Conservation (phyloP, 176 grass and related monocot genomes). For the Echinochloa phyllopogon region DNA sequence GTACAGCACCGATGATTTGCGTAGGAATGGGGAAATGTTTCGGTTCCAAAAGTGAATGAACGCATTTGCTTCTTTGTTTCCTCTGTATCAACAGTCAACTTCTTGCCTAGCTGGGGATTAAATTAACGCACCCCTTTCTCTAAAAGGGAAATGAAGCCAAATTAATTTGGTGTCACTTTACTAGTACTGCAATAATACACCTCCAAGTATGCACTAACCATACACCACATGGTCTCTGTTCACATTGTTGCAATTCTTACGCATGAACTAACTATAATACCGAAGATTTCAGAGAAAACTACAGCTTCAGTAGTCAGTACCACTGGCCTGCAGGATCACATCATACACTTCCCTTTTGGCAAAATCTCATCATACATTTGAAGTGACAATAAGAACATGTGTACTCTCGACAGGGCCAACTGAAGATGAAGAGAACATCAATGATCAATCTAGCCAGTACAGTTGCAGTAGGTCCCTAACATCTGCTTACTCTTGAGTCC, state of each 20-base stretch:
- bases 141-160: neutral
- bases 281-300: neutral
- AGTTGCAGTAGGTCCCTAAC: neutral
- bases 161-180: too few species aligned
- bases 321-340: neutral
- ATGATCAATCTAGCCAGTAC: neutral
- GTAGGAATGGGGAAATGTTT: neutral
- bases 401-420: neutral
- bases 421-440: neutral
- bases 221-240: neutral
- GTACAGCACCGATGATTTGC: fast-evolving
- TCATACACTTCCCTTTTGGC: neutral
- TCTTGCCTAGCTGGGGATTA: neutral
- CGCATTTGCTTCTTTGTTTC: neutral
- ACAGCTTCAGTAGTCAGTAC: neutral
- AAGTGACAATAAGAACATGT: neutral
- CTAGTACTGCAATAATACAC: neutral
- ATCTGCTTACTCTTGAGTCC: neutral
- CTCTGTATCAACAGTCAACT: too few species aligned
- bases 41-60: too few species aligned
- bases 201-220: neutral
- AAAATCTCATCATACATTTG: neutral
- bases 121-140: too few species aligned
- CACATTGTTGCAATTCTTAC: neutral
- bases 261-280: neutral